phyloP scores from a whole-genome alignment of 2,329 filamentous ascomycete genomes.

The Scedosporium dehoogii region DNA sequence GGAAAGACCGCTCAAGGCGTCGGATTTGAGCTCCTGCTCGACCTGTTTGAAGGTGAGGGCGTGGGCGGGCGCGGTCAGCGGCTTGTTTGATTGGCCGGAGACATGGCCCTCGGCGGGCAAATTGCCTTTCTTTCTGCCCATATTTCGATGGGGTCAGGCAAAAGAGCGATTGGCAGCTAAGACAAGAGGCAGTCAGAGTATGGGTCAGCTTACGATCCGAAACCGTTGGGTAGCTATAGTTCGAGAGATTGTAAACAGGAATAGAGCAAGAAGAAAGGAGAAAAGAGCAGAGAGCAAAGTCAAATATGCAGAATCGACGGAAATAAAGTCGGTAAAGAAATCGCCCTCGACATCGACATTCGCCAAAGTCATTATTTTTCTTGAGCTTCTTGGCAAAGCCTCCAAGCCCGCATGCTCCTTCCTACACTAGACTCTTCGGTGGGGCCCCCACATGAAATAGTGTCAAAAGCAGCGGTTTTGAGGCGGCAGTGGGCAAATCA shows the following conservation, averaged over 20 bases:
- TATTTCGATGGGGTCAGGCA: neutral
- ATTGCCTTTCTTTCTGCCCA: conserved; percentile 4
- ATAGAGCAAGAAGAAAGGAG: neutral
- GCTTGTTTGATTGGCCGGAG: conserved; percentile 23
- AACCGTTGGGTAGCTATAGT: too few species aligned
- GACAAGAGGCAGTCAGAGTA: neutral
- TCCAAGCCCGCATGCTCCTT: too few species aligned
- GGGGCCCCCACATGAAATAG: too few species aligned
- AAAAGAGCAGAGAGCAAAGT: neutral
- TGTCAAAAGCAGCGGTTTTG: too few species aligned
- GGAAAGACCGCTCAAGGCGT: conserved; percentile 43
- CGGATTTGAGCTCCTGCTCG: conserved; percentile 40
- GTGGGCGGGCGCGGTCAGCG: conserved; percentile 47
- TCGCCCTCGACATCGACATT: too few species aligned
- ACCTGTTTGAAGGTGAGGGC: conserved; percentile 38
- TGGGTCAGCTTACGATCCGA: neutral
- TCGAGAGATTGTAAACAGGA: neutral
- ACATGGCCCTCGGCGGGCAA: conserved; percentile 13
- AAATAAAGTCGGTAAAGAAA: too few species aligned
- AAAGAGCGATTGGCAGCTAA: neutral
- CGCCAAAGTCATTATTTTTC: too few species aligned
- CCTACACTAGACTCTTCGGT: too few species aligned
- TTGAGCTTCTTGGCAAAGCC: too few species aligned
- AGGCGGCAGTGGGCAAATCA: too few species aligned
- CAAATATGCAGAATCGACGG: neutral